Evolutionary conservation across 1,139 yeast genomes (phyloP).

Genomic region (Hansenula lynferdii): DNA sequence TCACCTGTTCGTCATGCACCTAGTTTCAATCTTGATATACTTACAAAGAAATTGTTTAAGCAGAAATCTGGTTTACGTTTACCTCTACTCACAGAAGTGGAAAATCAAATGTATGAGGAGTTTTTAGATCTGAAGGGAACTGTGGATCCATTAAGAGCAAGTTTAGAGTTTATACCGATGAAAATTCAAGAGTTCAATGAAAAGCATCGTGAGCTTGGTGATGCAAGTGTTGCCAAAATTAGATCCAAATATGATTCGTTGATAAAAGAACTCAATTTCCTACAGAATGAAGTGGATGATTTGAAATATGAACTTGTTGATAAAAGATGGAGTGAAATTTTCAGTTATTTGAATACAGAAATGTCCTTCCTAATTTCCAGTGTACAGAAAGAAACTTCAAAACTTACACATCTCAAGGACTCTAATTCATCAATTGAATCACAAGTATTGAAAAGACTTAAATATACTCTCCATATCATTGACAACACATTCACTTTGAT

Average conservation of each 20-base stretch:
- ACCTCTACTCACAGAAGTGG: constrained; percentile 32
- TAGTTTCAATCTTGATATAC: constrained; percentile 34
- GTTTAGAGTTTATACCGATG: constrained; percentile 54
- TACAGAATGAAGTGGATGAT: constrained; percentile 34
- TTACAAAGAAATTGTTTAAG: constrained; percentile 36
- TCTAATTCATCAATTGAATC: constrained; percentile 14
- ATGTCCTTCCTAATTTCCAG: constrained; percentile 28
- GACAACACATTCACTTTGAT: constrained; percentile 32
- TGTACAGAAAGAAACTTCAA: constrained; percentile 27
- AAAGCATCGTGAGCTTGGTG: constrained; percentile 27
- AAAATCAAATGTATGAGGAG: constrained; percentile 34
- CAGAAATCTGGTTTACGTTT: constrained; percentile 27
- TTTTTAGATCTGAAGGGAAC: constrained; percentile 28
- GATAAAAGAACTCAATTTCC: constrained; percentile 34
- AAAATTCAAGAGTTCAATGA: constrained; percentile 38
- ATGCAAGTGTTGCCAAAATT: constrained; percentile 34
- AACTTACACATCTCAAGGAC: constrained; percentile 7
- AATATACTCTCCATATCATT: constrained; percentile 20
- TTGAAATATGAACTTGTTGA: constrained; percentile 46
- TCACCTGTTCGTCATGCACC: constrained; percentile 40
- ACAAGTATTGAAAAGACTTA: constrained; percentile 24
- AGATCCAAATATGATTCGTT: constrained; percentile 37
- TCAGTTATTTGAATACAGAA: constrained; percentile 39
- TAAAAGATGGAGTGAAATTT: constrained; percentile 51
- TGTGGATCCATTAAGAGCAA: constrained; percentile 50